Evolutionary conservation across 106 monocot genomes (phyloP), one percentile per base, ranked within the genome.

Genomic region (Vanilla planifolia): DNA sequence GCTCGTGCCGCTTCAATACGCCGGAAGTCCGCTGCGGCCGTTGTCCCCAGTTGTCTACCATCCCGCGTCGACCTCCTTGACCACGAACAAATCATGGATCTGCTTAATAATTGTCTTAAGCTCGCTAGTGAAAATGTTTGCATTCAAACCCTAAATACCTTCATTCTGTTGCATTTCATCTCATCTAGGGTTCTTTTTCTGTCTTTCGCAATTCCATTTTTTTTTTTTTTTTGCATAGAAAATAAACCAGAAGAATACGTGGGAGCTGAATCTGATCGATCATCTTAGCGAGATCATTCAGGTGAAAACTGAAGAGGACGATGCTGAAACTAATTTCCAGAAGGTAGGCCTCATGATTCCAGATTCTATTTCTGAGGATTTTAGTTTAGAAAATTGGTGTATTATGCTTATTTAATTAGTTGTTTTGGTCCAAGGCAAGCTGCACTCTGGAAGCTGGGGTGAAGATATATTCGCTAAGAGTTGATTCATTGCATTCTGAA

Each of bases 211-310:
- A 21, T 46, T 58, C 22, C 39, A 56, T 45, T 51, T 20, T 28
- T 67, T 28, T 1, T n/a, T 9, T 62, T 46, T 56, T 3, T 22
- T 59, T 59, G 20, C 48, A 23, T 81, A 99, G 98, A 99, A 99
- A 70, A 99, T 99, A 24, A 99, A 92, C 77, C 92, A 92, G 82
- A 99, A 88, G 77, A 99, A 99, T 68, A 99, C 92, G 20, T 99
- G 98, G 98, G 98, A 92, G 44, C 72, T 99, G 46, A 65, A 82
- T n/a, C 75, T 99, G 11, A 99, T 99, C 13, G 98, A 99, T 48
- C 98, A 99, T 37, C 67, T 99, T 20, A 92, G 92, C 17, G 98
- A 99, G 69, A 77, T 99, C 35, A 64, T 99, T 43, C 62, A 65
- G 22, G 82, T 66, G 1, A 86, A 80, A 39, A 47, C 75, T 1